Evolutionary conservation across 2,329 filamentous ascomycete species (phyloP), one percentile per base, ranked within the genome.

Genomic region (Nothophoma quercina): DNA sequence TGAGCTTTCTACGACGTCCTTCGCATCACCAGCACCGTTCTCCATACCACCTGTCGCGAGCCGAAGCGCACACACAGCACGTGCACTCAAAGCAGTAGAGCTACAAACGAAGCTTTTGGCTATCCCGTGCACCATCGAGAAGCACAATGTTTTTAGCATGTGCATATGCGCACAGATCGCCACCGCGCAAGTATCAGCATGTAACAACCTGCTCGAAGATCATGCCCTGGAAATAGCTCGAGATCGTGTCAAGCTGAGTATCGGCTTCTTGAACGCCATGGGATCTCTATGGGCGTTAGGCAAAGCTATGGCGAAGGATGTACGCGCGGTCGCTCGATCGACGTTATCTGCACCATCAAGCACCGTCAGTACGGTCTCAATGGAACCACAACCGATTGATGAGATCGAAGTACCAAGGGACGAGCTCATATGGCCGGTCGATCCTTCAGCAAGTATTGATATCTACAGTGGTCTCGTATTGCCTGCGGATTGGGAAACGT

Each of bases 211-310:
- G 25, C 70, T 62, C 12, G 70, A 70, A 59, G 78, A 81, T 51
- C 81, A 84, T 61, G 81, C 85, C 59, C 83, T 85, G 60, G 85
- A 85, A 51, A 85, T 85, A 64, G 80, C 87, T 49, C 86, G 85
- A 46, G 89, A 91, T 74, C 88, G 86, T 64, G 87, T 96, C 42
- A 84, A 88, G 2, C 82, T 96, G 15, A 92, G 90, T 58, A 91
- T 89, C 54, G 90, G 88, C 7, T 88, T 87, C 1, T 81, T 95
- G 34, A 87, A 86, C 61, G 63, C 85, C 18, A 78, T 93, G 13
- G 86, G 85, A 18, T 76, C 78, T 5, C 84, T 89, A 7, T 95
- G 90, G 90, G 82, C 83, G 39, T 84, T 91, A 13, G 88, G 88
- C 1, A 82, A 80, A 39, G 82, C 80, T 12, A 89, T 90, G n/a